Conservation (phyloP, 768 basidiomycete species). For the Dendrothele bispora region DNA sequence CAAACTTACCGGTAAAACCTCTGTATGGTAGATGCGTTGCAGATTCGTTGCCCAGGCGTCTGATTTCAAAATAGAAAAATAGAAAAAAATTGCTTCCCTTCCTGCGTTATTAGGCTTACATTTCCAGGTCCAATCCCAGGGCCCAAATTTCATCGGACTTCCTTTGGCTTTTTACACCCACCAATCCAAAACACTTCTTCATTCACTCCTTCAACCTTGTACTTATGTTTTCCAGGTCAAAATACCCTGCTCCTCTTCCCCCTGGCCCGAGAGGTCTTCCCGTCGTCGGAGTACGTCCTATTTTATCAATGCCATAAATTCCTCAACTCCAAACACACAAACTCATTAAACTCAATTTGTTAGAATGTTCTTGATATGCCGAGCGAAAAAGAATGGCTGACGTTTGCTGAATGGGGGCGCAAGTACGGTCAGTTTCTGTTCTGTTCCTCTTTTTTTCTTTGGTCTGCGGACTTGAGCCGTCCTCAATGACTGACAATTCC, state of each 20-base stretch:
- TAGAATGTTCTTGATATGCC: constrained; percentile 53
- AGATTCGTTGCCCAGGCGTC: too few relatives aligned
- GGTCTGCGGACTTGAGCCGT: too few relatives aligned
- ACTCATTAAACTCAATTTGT: neutral
- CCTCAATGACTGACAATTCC: neutral
- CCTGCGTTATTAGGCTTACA: too few relatives aligned
- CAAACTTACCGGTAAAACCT: too few relatives aligned
- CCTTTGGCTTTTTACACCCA: too few relatives aligned
- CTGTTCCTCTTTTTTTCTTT: too few relatives aligned
- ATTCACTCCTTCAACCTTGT: constrained; percentile 17
- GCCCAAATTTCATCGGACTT: too few relatives aligned
- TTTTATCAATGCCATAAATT: neutral
- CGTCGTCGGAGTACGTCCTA: constrained; percentile 36
- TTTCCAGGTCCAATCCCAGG: too few relatives aligned
- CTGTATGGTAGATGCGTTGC: too few relatives aligned
- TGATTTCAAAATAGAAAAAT: too few relatives aligned
- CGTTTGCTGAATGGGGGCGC: constrained; percentile 50
- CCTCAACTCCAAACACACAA: neutral
- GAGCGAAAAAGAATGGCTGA: constrained; percentile 42
- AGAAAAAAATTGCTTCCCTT: too few relatives aligned
- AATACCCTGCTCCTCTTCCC: constrained; percentile 25
- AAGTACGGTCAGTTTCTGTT: constrained; percentile 42
- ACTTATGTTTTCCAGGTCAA: constrained; percentile 19
- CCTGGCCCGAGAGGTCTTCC: constrained; percentile 44
- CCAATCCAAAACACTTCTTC: constrained; percentile 9